Conservation (phyloP, 768 basidiomycete genomes). For the Lyophyllum semitale region DNA sequence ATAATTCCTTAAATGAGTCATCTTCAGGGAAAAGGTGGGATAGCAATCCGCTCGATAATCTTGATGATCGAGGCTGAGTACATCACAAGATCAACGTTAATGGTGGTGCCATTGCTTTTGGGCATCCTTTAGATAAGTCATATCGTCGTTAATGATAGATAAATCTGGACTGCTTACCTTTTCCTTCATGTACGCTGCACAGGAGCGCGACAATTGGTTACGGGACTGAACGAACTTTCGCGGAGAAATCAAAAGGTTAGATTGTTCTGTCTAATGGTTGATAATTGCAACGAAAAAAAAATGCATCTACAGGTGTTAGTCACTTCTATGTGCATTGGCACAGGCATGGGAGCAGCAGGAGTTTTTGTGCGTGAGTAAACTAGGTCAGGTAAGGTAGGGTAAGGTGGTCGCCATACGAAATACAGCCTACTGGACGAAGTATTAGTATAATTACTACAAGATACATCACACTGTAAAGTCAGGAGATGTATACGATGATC, state of each 20-base stretch:
- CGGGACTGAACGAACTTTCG: constrained; percentile 74
- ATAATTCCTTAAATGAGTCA: not conserved
- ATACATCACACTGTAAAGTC: no score
- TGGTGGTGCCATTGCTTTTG: constrained; percentile 88
- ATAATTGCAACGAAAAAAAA: constrained; percentile 5
- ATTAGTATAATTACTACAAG: no score
- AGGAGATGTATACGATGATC: no score
- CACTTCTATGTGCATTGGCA: constrained; percentile 89
- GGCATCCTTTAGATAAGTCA: constrained; percentile 78
- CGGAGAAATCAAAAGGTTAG: constrained; percentile 68
- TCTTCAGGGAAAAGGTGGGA: constrained; percentile 37
- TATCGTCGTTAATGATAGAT: constrained; percentile 1
- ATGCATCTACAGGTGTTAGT: constrained; percentile 65
- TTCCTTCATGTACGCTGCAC: constrained; percentile 60
- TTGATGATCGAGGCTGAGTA: not conserved
- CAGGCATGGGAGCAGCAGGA: constrained; percentile 90
- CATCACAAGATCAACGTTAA: constrained; percentile 73
- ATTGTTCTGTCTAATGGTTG: not conserved
- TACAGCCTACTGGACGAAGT: not conserved
- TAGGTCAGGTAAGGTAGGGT: not conserved
- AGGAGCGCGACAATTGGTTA: constrained; percentile 83
- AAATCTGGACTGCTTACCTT: not conserved
- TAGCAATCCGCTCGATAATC: not conserved
- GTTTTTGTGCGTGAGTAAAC: constrained; percentile 64
- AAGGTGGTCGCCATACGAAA: not conserved